Evolutionary conservation across 257 asterid genomes (phyloP).

Genomic region (Salvia miltiorrhiza): DNA sequence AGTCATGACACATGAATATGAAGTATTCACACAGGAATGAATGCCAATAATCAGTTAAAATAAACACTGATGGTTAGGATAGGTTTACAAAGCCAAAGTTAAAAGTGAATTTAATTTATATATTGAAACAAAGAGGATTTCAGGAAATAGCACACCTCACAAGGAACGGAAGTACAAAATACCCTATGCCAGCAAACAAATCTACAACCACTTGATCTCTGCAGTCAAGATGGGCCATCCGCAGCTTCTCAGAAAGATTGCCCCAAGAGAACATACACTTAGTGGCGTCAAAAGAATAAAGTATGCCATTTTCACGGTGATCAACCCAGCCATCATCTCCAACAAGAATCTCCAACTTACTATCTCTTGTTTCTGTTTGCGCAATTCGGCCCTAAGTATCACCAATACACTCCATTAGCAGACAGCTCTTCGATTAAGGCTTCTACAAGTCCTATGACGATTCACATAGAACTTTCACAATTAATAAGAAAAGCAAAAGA

Average conservation of each 20-base stretch:
- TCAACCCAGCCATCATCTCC: slow-evolving; percentile 94
- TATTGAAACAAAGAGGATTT: slow-evolving; percentile 8
- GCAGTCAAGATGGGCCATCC: slow-evolving; percentile 75
- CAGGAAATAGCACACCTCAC: slow-evolving; percentile 49
- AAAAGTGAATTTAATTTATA: not conserved
- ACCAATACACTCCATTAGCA: slow-evolving; percentile 30
- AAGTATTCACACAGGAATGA: not conserved
- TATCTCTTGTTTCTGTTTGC: slow-evolving; percentile 82
- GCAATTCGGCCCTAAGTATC: slow-evolving; percentile 68
- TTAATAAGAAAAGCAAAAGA: slow-evolving; percentile 4
- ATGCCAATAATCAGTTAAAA: slow-evolving; percentile 7
- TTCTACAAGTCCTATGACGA: slow-evolving; percentile 4
- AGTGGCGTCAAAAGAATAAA: slow-evolving; percentile 84
- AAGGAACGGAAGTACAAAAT: slow-evolving; percentile 92
- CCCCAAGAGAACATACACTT: slow-evolving; percentile 99
- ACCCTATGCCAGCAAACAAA: slow-evolving; percentile 94
- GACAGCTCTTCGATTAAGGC: not conserved
- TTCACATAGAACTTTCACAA: slow-evolving; percentile 11
- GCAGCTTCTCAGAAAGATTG: slow-evolving; percentile 92
- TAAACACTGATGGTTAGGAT: not conserved
- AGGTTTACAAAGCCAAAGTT: not conserved
- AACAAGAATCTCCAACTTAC: slow-evolving; percentile 86
- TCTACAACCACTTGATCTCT: slow-evolving; percentile 82
- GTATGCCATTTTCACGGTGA: slow-evolving; percentile 89
- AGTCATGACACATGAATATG: slow-evolving; percentile 11